Conservation (phyloP, 2,329 filamentous ascomycete species). For the Cryphonectria japonica region DNA sequence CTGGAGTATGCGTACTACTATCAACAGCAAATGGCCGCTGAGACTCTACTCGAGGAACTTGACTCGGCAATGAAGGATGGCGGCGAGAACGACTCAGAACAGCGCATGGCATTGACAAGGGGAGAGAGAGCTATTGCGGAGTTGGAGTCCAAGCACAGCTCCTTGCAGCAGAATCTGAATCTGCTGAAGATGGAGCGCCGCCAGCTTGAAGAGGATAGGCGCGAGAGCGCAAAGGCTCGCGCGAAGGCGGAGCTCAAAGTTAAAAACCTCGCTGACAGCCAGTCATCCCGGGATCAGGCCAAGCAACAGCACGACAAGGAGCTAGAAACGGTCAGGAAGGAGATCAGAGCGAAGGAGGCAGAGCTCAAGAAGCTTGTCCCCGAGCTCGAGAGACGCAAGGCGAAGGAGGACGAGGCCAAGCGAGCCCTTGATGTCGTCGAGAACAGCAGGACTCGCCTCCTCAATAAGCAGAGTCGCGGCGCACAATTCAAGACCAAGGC, state of each 20-base stretch:
- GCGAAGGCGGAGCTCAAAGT: slow-evolving; percentile 87
- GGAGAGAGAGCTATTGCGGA: slow-evolving; percentile 79
- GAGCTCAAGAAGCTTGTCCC: slow-evolving; percentile 79
- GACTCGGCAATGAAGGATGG: slow-evolving; percentile 82
- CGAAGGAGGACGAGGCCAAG: slow-evolving; percentile 72
- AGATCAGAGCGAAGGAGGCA: slow-evolving; percentile 75
- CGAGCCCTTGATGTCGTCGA: slow-evolving; percentile 77
- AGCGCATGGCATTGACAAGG: slow-evolving; percentile 73
- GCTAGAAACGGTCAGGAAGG: slow-evolving; percentile 70
- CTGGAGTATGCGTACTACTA: slow-evolving; percentile 95
- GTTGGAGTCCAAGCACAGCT: slow-evolving; percentile 78
- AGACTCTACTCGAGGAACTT: slow-evolving; percentile 77
- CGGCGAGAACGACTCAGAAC: slow-evolving; percentile 81
- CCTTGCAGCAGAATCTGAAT: slow-evolving; percentile 81
- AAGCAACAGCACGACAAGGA: slow-evolving; percentile 73
- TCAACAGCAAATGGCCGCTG: slow-evolving; percentile 80
- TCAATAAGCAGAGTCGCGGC: slow-evolving; percentile 89
- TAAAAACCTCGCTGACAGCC: slow-evolving; percentile 81
- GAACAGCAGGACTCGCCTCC: slow-evolving; percentile 74
- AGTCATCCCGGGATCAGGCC: slow-evolving; percentile 75
- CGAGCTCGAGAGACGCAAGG: slow-evolving; percentile 72
- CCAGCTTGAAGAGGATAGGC: slow-evolving; percentile 88
- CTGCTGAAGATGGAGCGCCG: slow-evolving; percentile 82
- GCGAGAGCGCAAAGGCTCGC: slow-evolving; percentile 75
- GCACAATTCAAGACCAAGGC: slow-evolving; percentile 86